A percentile compares a stretch with the other conserved stretches of the same genome.
Conservation (phyloP, 805 yeast species). For the Wickerhamiella cacticola region DNA sequence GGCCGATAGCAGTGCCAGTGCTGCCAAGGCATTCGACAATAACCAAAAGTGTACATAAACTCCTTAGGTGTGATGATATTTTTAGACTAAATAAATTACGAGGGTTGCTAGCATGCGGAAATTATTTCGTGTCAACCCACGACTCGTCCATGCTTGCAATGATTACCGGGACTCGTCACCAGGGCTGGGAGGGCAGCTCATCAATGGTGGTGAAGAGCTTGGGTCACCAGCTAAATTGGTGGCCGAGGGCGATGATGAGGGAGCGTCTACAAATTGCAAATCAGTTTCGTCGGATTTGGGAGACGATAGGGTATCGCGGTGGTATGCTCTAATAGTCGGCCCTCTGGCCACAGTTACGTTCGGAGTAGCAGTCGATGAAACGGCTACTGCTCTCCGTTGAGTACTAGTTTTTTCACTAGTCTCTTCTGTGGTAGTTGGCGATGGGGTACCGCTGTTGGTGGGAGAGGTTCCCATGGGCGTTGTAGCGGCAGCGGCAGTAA, state of each 20-base stretch:
- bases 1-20: slow-evolving; percentile 13
- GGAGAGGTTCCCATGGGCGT: background rate
- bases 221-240: slow-evolving; percentile 1
- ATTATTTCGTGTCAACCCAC: background rate
- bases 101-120: background rate
- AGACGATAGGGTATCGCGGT: slow-evolving; percentile 1
- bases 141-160: background rate
- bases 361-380: slow-evolving; percentile 4
- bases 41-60: slow-evolving; percentile 3
- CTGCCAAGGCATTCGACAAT: background rate
- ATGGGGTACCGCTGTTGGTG: no score
- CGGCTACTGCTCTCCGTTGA: slow-evolving; percentile 5
- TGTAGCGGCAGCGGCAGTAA: background rate
- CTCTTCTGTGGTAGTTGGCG: background rate
- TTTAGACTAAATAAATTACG: slow-evolving; percentile 2
- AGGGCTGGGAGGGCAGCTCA: slow-evolving; percentile 24
- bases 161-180: slow-evolving; percentile 11
- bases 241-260: slow-evolving; percentile 3
- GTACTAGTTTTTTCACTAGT: background rate
- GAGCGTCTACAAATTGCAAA: slow-evolving; percentile 10
- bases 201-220: slow-evolving; percentile 12
- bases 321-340: slow-evolving; percentile 5
- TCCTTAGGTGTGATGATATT: background rate
- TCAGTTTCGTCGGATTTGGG: slow-evolving; percentile 8
- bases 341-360: slow-evolving; percentile 9